These are phyloP conservation scores for Angomonas ambiguus DNA, from an alignment of 208 protist species.

Conservation along the genomic window DNA sequence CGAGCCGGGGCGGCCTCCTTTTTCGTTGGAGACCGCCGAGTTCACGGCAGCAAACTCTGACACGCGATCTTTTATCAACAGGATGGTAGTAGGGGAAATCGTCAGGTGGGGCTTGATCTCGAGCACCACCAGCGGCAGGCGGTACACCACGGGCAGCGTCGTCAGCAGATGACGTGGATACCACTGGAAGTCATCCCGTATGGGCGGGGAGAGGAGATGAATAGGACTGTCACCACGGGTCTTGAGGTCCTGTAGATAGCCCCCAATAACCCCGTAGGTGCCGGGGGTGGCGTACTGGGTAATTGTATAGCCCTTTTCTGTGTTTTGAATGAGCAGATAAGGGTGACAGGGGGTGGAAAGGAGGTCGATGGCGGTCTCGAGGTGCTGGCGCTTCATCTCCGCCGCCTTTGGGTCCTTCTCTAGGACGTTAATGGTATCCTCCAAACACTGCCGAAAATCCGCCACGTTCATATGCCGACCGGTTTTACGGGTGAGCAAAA, in stretches of 20 bases:
- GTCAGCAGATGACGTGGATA: constrained; percentile 14
- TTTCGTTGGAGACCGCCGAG: not conserved
- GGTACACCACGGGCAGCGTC: not conserved
- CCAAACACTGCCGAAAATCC: constrained; percentile 40
- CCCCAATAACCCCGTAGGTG: not conserved
- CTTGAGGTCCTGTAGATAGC: constrained; percentile 14
- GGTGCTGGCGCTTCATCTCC: constrained; percentile 15
- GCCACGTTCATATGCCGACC: constrained; percentile 20
- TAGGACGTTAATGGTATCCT: constrained; percentile 12
- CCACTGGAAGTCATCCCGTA: constrained; percentile 16
- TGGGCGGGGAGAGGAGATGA: constrained; percentile 18
- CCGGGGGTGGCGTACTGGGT: constrained; percentile 23
- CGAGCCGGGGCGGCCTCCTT: not conserved
- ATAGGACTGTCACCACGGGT: constrained; percentile 8
- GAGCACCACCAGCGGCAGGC: constrained; percentile 16
- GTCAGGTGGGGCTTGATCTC: constrained; percentile 18
- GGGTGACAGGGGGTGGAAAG: constrained; percentile 30
- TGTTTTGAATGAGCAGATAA: constrained; percentile 34
- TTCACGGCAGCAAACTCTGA: not conserved
- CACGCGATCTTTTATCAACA: constrained; percentile 16
- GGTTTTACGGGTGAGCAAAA: constrained; percentile 34
- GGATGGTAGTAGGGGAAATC: constrained; percentile 18
- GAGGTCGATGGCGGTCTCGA: constrained; percentile 17
- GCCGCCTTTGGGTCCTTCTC: not conserved
- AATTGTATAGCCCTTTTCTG: constrained; percentile 24